Evolutionary conservation across 1,139 yeast genomes (phyloP).

Genomic region (Arxiozyma bovina): DNA sequence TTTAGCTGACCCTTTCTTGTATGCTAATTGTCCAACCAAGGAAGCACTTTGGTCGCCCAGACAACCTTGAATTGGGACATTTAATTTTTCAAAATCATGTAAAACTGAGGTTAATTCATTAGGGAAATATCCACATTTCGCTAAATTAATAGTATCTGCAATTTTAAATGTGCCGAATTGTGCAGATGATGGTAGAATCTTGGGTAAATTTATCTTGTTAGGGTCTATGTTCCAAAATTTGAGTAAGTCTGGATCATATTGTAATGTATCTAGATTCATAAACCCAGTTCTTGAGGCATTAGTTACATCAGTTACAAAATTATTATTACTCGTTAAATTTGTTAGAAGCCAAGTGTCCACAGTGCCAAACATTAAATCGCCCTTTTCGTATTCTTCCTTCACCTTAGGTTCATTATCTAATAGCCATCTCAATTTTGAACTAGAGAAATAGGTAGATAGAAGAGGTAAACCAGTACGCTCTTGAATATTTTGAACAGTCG

Average conservation of each 20-base stretch:
- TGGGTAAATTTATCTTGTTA: conserved; percentile 60
- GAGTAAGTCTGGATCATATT: conserved; percentile 70
- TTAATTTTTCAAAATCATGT: conserved; percentile 10
- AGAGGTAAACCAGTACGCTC: conserved; percentile 72
- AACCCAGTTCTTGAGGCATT: conserved; percentile 89
- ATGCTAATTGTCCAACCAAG: conserved; percentile 84
- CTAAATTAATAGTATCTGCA: conserved; percentile 31
- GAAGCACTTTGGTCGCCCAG: conserved; percentile 94
- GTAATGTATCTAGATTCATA: conserved; percentile 69
- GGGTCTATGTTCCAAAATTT: conserved; percentile 75
- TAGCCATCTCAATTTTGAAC: conserved; percentile 84
- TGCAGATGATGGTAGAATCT: conserved; percentile 73
- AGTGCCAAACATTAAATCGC: conserved; percentile 86
- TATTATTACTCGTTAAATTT: conserved; percentile 64
- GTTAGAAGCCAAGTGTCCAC: conserved; percentile 92
- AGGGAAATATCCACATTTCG: conserved; percentile 37
- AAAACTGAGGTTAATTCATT: conserved; percentile 35
- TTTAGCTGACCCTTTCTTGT: conserved; percentile 77
- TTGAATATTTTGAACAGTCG: conserved; percentile 47
- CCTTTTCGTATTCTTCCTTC: conserved; percentile 58
- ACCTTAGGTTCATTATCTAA: conserved; percentile 71
- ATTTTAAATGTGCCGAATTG: conserved; percentile 63
- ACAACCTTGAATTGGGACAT: conserved; percentile 76
- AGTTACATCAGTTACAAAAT: conserved; percentile 78
- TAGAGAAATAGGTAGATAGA: conserved; percentile 83